Conservation (phyloP, 139 green algal species). For the Closterium sp. region DNA sequence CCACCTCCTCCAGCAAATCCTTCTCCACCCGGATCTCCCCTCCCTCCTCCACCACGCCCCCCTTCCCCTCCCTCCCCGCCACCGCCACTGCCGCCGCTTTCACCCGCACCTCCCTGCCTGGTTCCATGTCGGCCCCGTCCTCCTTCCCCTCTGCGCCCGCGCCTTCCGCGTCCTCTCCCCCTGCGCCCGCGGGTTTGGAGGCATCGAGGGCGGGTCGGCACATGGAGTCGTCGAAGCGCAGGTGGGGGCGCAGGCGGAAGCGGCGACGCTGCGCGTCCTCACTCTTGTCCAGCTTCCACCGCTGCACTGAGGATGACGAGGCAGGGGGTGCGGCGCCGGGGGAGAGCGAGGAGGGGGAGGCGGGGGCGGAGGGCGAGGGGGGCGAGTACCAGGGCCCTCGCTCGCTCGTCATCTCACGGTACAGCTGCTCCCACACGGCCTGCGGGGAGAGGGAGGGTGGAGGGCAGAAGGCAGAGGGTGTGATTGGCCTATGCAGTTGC, state of each 20-base stretch:
- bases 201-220: background rate
- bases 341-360: background rate
- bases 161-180: background rate
- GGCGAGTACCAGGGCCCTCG: background rate
- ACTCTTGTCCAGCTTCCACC: slow-evolving; percentile 45
- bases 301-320: background rate
- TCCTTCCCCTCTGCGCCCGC: background rate
- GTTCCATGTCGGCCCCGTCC: background rate
- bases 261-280: slow-evolving; percentile 29
- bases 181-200: background rate
- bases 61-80: background rate
- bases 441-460: no score
- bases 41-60: background rate
- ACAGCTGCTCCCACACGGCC: background rate
- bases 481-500: no score
- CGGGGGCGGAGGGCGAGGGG: background rate
- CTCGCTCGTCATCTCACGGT: background rate
- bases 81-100: background rate
- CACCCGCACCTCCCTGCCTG: background rate
- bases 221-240: slow-evolving; percentile 12
- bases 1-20: background rate
- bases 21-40: background rate
- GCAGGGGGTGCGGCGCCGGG: no score
- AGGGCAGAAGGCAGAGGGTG: no score
- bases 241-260: slow-evolving; percentile 21